Evolutionary conservation across 1,284 basidiomycete species (phyloP), one percentile per base, ranked within the genome.

Genomic region (Tilletia walkeri): DNA sequence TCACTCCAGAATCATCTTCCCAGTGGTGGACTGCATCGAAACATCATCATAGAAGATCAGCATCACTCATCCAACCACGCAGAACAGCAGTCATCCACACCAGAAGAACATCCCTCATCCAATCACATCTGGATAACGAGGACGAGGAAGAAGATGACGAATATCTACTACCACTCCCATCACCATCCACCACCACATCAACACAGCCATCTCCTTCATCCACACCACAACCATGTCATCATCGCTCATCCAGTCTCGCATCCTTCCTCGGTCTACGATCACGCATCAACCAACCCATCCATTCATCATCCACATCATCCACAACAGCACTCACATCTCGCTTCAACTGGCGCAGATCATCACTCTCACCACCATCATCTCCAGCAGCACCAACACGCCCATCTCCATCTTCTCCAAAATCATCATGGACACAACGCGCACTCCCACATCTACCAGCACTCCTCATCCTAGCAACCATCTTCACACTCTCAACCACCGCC

Each of bases 401-500:
- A 9, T 63, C 59, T 30, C 49, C 50, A n/a, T 34, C 39, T 10
- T 48, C 5, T 3, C 12, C 45, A 6, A 5, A n/a, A 9, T 12
- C 67, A 9, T 12, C 67, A 53, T 75, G 70, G 70, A 69, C 59
- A 73, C 73, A 9, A 74, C 71, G 72, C 70, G 70, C 5, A 14
- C 41, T 14, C 14, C 41, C 6, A 14, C 75, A 77, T 65, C 54
- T 80, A 41, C 79, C 75, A 3, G 74, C 78, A 16, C 67, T 82
- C 3, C 61, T 70, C 7, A 72, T 78, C 66, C 74, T 82, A 7
- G 72, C 74, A 10, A 41, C 72, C 54, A 70, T 76, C 54, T 82
- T 83, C 66, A 74, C 76, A 38, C 67, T 71, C 34, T 79, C 81
- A 1, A 83, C 82, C 1, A 70, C 73, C 34, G 69, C 76, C 68